phyloP scores from a whole-genome alignment of 1,139 yeast species.

The Scheffersomyces cryptocercus region DNA sequence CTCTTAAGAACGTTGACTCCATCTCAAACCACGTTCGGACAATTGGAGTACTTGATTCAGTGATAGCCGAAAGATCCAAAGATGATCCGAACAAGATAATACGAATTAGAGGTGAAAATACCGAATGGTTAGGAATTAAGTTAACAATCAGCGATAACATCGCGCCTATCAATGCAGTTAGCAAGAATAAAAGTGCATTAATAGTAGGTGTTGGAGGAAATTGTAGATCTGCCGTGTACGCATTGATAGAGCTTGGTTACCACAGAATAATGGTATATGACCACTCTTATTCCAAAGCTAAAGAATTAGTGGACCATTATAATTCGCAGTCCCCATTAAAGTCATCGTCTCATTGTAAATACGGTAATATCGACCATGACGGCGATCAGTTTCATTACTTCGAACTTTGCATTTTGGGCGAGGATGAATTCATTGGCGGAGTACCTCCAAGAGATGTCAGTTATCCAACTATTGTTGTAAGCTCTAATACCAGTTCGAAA shows the following conservation, averaged over 20 bases:
- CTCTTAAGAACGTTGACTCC: constrained; percentile 9
- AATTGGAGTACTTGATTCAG: constrained; percentile 13
- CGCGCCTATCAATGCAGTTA: constrained; percentile 16
- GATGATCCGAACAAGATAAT: constrained; percentile 10
- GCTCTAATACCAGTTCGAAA: constrained; percentile 7
- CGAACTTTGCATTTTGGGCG: constrained; percentile 1
- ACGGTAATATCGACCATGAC: too few species aligned
- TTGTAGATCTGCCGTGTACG: constrained; percentile 16
- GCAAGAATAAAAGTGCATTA: constrained; percentile 11
- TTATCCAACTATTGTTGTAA: constrained; percentile 11
- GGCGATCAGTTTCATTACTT: too few species aligned
- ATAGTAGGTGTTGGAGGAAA: constrained; percentile 16
- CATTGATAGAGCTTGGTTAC: constrained; percentile 13
- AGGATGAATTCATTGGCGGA: constrained; percentile 7
- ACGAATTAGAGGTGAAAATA: constrained; percentile 13
- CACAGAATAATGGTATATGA: constrained; percentile 10
- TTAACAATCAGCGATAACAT: constrained; percentile 6
- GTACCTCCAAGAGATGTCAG: constrained; percentile 6
- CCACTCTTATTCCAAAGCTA: too few species aligned
- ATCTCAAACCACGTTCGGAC: constrained; percentile 11
- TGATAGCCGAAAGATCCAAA: constrained; percentile 10
- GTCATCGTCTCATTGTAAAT: too few species aligned
- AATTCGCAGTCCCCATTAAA: too few species aligned
- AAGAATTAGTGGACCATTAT: too few species aligned
- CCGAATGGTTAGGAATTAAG: constrained; percentile 16